Evolutionary conservation across 306 rosid species (phyloP).

Genomic region (Fragaria vesca): DNA sequence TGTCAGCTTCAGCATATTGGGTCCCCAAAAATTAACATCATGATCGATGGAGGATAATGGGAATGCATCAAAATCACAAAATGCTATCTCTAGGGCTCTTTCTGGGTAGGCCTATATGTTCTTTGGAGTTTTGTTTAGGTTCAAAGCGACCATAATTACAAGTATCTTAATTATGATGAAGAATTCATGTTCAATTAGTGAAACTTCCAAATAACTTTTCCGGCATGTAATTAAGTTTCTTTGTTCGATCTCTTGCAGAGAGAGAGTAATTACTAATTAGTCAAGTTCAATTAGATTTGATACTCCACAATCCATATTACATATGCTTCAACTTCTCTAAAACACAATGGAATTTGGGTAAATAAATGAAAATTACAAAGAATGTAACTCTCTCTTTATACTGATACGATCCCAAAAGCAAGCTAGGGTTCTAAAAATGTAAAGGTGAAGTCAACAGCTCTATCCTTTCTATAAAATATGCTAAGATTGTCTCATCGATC

Average conservation of each 20-base stretch:
- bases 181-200: neutral
- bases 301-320: neutral
- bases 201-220: neutral
- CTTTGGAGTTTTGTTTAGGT: slow-evolving; percentile 56
- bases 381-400: no score
- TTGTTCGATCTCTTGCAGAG: neutral
- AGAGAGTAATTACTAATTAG: neutral
- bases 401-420: slow-evolving; percentile 4
- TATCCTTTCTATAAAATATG: neutral
- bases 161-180: slow-evolving; percentile 13
- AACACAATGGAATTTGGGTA: neutral
- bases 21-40: slow-evolving; percentile 31
- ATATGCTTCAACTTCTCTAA: neutral
- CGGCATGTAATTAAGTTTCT: neutral
- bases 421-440: neutral
- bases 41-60: slow-evolving; percentile 13
- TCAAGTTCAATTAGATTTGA: neutral
- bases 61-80: slow-evolving; percentile 31
- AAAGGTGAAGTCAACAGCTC: neutral
- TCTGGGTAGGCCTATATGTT: slow-evolving; percentile 28
- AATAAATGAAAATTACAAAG: no score
- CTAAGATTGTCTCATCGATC: neutral
- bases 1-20: slow-evolving; percentile 35
- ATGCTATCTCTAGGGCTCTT: slow-evolving; percentile 40
- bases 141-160: slow-evolving; percentile 36